Base-by-base conservation (phyloP, 371 early-diverging fungal genomes). In the Apophysomyces trapeziformis region DNA sequence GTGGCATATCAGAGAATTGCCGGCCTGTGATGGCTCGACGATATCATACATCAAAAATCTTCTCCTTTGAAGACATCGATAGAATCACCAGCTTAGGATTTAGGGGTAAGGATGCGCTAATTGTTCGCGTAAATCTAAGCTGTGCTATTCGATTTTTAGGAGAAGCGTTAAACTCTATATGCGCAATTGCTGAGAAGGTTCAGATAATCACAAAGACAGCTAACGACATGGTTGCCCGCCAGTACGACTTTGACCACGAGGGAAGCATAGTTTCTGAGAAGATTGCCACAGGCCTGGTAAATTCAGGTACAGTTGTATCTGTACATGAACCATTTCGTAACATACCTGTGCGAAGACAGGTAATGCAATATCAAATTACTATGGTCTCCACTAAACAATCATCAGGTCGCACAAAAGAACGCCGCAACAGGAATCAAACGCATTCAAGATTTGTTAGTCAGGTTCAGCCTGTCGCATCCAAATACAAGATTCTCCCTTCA, bases 21-120 rank as follows among this genome's bases (percentile, higher is more conserved):
- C 41, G 79, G 44, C 38, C 58, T 2, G 59, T 64, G 8, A 69
- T 89, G 58, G 87, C 85, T 37, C 70, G 73, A 57, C 68, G 80
- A 14, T 84, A 92, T 66, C 83, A 80, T 68, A 95, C 95, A 12
- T 90, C 90, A 35, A 95, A 95, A 73, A 75, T 93, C n/a, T 38
- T 39, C 11, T 50, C 58, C 0, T 88, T 90, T 68, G 79, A 86
- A 14, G 93, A 92, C 62, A 56, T 93, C 1, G 68, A 73, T 4
- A 64, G 41, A 12, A 70, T 90, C 5, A 21, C 47, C 1, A 85
- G 85, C 5, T 90, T 86, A 75, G 95, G 95, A 1, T 95, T 94
- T 73, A 75, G 94, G 43, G 88, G 89, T 37, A 64, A 58, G 37
- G 36, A 26, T 47, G 8, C 35, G 26, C 38, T 21, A 26, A 14